A percentile compares a stretch with the other conserved stretches of the same genome.
These are phyloP conservation scores for Chaetomium sp. DNA, from an alignment of 2,329 filamentous ascomycete genomes.

Conservation along the genomic window DNA sequence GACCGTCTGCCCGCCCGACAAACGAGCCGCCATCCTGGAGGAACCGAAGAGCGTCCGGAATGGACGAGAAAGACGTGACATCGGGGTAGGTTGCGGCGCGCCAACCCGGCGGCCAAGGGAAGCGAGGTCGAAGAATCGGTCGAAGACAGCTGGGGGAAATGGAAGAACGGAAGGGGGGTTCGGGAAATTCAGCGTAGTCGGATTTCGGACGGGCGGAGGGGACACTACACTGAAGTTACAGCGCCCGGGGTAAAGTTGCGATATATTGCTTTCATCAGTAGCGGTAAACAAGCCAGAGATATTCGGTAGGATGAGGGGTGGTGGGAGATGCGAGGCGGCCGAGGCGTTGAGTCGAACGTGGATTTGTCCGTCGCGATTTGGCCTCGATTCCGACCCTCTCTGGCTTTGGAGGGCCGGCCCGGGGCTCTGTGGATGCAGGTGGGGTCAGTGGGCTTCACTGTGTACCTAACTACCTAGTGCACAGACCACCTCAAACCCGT, in stretches of 20 bases:
- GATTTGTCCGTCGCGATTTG: slow-evolving; percentile 14
- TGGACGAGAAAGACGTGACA: slow-evolving; percentile 30
- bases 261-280: background rate
- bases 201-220: background rate
- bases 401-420: background rate
- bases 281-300: background rate
- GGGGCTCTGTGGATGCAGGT: background rate
- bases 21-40: slow-evolving; percentile 9
- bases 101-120: slow-evolving; percentile 27
- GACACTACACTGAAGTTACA: background rate
- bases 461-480: no score
- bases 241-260: background rate
- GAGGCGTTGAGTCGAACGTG: slow-evolving; percentile 6
- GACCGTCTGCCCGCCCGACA: slow-evolving; percentile 25
- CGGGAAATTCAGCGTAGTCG: background rate
- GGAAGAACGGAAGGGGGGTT: background rate
- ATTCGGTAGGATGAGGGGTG: background rate
- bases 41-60: slow-evolving; percentile 16
- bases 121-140: background rate
- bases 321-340: slow-evolving; percentile 1
- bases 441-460: no score
- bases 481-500: slow-evolving; percentile 3
- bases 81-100: slow-evolving; percentile 27
- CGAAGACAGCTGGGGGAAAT: background rate
- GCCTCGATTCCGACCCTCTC: background rate